These are phyloP conservation scores for Saccharomyces hybrid DNA, from an alignment of 1,139 yeast genomes.

Conservation along the genomic window DNA sequence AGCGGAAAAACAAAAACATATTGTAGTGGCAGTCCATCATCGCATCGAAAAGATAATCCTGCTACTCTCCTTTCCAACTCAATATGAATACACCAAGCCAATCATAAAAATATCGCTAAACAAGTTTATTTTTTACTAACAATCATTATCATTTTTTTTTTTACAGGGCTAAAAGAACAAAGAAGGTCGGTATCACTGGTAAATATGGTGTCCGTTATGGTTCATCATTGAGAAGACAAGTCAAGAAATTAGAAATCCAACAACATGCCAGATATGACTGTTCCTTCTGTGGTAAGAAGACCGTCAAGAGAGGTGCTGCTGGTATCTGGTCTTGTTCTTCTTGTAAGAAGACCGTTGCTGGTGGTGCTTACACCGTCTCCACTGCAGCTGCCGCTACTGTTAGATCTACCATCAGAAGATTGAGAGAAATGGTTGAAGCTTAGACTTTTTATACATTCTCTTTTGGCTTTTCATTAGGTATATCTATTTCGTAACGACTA, in stretches of 20 bases:
- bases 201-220: slow-evolving; percentile 99
- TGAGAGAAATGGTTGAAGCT: slow-evolving; percentile 99
- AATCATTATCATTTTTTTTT: not conserved
- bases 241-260: slow-evolving; percentile 98
- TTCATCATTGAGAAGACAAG: slow-evolving; percentile 99
- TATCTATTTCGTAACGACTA: not conserved
- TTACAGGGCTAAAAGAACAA: slow-evolving; percentile 95
- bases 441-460: slow-evolving; percentile 36
- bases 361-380: slow-evolving; percentile 99
- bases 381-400: slow-evolving; percentile 99
- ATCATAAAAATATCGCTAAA: not conserved
- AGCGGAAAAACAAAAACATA: not conserved
- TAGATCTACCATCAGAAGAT: slow-evolving; percentile 99
- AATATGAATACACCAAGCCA: not conserved
- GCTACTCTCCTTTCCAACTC: not conserved
- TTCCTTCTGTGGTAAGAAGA: slow-evolving; percentile 99
- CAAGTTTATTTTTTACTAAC: not conserved
- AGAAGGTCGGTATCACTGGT: slow-evolving; percentile 99
- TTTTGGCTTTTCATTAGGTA: not conserved
- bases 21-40: not conserved
- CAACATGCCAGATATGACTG: slow-evolving; percentile 99
- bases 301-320: slow-evolving; percentile 95
- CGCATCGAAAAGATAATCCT: not conserved
- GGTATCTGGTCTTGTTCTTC: slow-evolving; percentile 98
- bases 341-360: slow-evolving; percentile 95